Conservation (phyloP, 805 yeast genomes). For the Candida jianshihensis region DNA sequence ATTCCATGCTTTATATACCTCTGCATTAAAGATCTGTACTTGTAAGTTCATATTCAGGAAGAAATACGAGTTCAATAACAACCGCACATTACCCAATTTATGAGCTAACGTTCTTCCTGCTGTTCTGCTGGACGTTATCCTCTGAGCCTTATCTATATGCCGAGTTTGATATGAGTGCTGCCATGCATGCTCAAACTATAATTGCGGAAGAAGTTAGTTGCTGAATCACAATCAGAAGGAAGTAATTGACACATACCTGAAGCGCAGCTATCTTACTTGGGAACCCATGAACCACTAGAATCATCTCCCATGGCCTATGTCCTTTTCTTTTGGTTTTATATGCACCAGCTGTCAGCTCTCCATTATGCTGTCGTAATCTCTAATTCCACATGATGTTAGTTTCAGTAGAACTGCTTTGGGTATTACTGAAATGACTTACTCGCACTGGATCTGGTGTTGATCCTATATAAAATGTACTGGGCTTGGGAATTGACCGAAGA, state of each 20-base stretch:
- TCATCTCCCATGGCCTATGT: constrained; percentile 71
- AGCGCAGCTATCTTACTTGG: constrained; percentile 63
- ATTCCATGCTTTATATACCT: constrained; percentile 16
- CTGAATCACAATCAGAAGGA: background rate
- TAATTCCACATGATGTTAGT: constrained; percentile 14
- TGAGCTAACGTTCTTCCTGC: constrained; percentile 37
- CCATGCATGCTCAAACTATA: constrained; percentile 73
- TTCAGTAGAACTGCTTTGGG: too few relatives aligned
- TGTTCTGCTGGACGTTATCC: constrained; percentile 32
- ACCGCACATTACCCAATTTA: constrained; percentile 40
- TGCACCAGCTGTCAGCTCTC: constrained; percentile 66
- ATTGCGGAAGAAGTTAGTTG: background rate
- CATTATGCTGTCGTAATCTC: constrained; percentile 75
- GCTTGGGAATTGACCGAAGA: constrained; percentile 51
- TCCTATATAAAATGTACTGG: constrained; percentile 64
- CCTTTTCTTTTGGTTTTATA: constrained; percentile 51
- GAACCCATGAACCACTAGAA: constrained; percentile 59
- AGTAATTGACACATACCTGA: constrained; percentile 26
- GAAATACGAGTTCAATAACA: constrained; percentile 34
- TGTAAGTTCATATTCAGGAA: constrained; percentile 40
- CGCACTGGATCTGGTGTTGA: constrained; percentile 72
- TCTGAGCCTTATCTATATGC: constrained; percentile 37
- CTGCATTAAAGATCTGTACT: constrained; percentile 37
- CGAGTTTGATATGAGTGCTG: constrained; percentile 67
- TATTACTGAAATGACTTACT: constrained; percentile 21